These are phyloP conservation scores for Dictyostelium firmibasis DNA, from an alignment of 78 protist genomes.

Conservation along the genomic window DNA sequence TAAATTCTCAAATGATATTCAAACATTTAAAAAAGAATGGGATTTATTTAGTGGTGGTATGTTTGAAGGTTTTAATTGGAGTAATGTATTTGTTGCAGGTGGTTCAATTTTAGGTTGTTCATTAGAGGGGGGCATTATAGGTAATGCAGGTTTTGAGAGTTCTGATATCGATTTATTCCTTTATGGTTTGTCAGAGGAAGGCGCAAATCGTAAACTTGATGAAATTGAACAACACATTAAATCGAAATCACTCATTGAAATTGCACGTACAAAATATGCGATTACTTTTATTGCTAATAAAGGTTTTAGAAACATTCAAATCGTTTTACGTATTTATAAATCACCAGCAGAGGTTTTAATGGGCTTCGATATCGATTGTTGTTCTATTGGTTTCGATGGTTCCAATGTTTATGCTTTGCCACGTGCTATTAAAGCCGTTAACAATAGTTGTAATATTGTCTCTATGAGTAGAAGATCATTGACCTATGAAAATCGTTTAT, in stretches of 20 bases:
- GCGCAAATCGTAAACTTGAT: constrained; percentile 44
- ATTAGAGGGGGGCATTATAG: neutral
- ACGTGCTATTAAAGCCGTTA: constrained; percentile 40
- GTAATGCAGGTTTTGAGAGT: neutral
- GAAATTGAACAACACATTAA: constrained; percentile 13
- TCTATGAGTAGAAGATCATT: constrained; percentile 68
- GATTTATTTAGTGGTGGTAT: constrained; percentile 13
- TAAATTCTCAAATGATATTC: neutral
- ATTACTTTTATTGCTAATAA: constrained; percentile 36
- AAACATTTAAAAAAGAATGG: constrained; percentile 25
- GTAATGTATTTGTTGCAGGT: constrained; percentile 86
- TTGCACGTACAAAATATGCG: constrained; percentile 73
- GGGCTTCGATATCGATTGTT: constrained; percentile 86
- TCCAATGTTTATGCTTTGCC: constrained; percentile 42
- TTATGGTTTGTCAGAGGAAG: constrained; percentile 51
- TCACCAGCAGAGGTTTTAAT: constrained; percentile 79
- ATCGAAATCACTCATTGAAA: neutral
- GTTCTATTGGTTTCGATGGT: constrained; percentile 77
- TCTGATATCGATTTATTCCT: constrained; percentile 84
- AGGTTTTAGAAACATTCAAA: constrained; percentile 72
- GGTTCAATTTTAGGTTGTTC: constrained; percentile 81
- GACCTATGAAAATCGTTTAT: constrained; percentile 79
- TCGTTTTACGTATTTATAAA: constrained; percentile 78
- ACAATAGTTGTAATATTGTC: constrained; percentile 25
- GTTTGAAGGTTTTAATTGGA: constrained; percentile 73